These are phyloP conservation scores for Fraxinus anomala DNA, from an alignment of 257 asterid genomes.

Conservation along the genomic window DNA sequence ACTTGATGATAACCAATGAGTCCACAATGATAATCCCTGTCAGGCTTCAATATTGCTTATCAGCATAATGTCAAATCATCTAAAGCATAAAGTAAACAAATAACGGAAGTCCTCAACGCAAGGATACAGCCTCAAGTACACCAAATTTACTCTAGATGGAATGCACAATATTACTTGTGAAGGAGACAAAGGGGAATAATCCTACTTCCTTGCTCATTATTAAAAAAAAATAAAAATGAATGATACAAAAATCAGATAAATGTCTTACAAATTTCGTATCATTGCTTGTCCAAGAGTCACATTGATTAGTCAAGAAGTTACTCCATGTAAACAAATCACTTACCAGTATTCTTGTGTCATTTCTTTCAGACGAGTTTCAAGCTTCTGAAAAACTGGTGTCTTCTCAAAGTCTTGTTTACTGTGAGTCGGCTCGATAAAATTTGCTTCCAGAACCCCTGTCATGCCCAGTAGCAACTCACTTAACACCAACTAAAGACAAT, in stretches of 20 bases:
- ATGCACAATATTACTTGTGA: background rate
- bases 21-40: slow-evolving; percentile 77
- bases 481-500: slow-evolving; percentile 13
- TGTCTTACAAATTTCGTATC: background rate
- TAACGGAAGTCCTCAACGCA: background rate
- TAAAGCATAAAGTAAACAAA: slow-evolving; percentile 5
- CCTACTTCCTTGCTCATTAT: slow-evolving; percentile 9
- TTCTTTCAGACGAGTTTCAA: slow-evolving; percentile 75
- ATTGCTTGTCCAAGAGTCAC: background rate
- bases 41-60: slow-evolving; percentile 28
- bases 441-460: slow-evolving; percentile 89
- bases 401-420: slow-evolving; percentile 94
- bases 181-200: background rate
- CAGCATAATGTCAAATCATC: slow-evolving; percentile 26
- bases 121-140: slow-evolving; percentile 19
- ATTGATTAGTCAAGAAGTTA: slow-evolving; percentile 19
- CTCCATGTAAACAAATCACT: slow-evolving; percentile 28
- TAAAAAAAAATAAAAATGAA: background rate
- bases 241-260: background rate
- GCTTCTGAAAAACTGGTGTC: slow-evolving; percentile 91
- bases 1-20: slow-evolving; percentile 66
- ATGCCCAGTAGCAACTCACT: slow-evolving; percentile 25
- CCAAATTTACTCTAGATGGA: background rate
- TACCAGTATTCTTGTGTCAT: slow-evolving; percentile 94
- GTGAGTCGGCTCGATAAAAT: slow-evolving; percentile 84